A percentile compares a stretch with the other conserved stretches of the same genome.
These are phyloP conservation scores for Blastomyces emzantsi DNA, from an alignment of 2,329 filamentous ascomycete species.

Conservation along the genomic window DNA sequence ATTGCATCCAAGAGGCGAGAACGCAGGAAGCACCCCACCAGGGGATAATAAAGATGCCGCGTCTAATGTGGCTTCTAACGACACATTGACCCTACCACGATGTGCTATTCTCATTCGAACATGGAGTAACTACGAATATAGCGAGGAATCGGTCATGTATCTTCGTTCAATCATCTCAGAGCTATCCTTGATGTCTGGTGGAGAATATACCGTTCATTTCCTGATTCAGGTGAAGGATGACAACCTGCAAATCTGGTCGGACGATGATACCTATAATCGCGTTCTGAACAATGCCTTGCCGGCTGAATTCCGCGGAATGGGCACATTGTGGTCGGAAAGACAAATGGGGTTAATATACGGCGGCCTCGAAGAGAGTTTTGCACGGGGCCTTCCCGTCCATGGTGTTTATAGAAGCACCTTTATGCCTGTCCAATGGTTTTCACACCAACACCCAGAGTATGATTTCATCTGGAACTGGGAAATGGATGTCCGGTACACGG, in stretches of 20 bases:
- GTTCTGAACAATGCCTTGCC: conserved; percentile 64
- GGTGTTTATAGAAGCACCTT: conserved; percentile 87
- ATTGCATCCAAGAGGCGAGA: conserved; percentile 18
- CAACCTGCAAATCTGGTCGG: conserved; percentile 70
- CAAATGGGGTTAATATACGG: conserved; percentile 91
- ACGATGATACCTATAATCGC: conserved; percentile 61
- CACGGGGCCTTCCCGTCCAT: conserved; percentile 66
- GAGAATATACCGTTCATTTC: conserved; percentile 75
- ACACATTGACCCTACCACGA: conserved; percentile 36
- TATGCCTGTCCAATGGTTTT: conserved; percentile 93
- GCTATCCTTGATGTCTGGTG: conserved; percentile 65
- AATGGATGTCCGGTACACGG: conserved; percentile 84
- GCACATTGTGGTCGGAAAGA: conserved; percentile 85
- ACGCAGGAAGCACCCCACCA: conserved; percentile 17
- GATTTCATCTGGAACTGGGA: conserved; percentile 95
- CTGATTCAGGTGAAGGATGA: conserved; percentile 76
- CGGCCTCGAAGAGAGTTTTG: conserved; percentile 69
- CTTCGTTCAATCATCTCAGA: conserved; percentile 74
- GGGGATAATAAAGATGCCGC: conserved; percentile 11
- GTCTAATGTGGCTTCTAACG: conserved; percentile 5
- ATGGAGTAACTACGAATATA: conserved; percentile 72
- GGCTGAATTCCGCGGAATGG: conserved; percentile 77
- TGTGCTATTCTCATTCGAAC: conserved; percentile 72
- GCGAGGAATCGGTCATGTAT: conserved; percentile 66
- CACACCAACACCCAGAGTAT: conserved; percentile 77